Percentiles rank a stretch among this genome's conserved stretches.
These are phyloP conservation scores for Lactifluus echinatus DNA, from an alignment of 768 basidiomycete species.

Conservation along the genomic window DNA sequence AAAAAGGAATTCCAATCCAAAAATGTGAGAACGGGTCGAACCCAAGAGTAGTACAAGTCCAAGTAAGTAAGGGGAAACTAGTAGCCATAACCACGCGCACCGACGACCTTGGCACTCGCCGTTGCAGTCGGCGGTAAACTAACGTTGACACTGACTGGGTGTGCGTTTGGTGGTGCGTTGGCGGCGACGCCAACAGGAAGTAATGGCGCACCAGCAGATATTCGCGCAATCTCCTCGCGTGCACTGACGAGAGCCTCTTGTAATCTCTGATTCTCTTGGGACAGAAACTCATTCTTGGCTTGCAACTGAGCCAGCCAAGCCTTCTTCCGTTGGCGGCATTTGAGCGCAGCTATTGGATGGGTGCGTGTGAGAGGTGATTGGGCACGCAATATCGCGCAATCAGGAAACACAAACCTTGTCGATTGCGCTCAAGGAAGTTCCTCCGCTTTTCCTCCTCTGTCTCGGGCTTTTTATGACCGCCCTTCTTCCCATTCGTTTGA, in stretches of 20 bases:
- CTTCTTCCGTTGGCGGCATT: constrained; percentile 98
- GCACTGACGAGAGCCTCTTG: constrained; percentile 78
- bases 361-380: constrained; percentile 7
- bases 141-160: constrained; percentile 20
- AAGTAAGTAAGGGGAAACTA: neutral
- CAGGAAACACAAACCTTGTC: constrained; percentile 66
- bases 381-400: constrained; percentile 6
- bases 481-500: constrained; percentile 21
- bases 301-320: constrained; percentile 93
- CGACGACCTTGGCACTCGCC: constrained; percentile 4
- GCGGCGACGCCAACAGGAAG: constrained; percentile 2
- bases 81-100: constrained; percentile 19
- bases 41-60: neutral
- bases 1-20: constrained; percentile 13
- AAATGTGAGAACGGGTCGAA: neutral
- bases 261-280: constrained; percentile 92
- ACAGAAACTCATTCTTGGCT: constrained; percentile 84
- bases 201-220: constrained; percentile 38
- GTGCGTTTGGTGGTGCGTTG: constrained; percentile 7
- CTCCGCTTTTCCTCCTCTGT: constrained; percentile 97
- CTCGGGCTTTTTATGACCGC: constrained; percentile 66
- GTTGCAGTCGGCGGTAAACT: constrained; percentile 10
- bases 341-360: constrained; percentile 69
- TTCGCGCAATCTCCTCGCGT: constrained; percentile 84
- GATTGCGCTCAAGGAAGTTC: constrained; percentile 94